Percentiles rank a stretch among this genome's conserved stretches.
Evolutionary conservation across 495 filamentous ascomycete species (phyloP).

Genomic region (Neurospora sp.): DNA sequence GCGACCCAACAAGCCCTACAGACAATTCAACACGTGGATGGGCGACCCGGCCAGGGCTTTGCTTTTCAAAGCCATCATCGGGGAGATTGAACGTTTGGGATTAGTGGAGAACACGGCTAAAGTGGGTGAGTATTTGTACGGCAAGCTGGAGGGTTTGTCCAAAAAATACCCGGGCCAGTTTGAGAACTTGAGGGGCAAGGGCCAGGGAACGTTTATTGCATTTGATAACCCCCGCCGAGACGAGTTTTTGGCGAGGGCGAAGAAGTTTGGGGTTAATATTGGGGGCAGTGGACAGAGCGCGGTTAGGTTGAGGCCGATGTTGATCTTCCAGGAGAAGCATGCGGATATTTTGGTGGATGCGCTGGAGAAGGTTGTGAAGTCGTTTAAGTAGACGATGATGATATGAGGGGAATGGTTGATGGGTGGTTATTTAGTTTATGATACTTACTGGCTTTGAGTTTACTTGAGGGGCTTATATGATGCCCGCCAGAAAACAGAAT

Average conservation of each 20-base stretch:
- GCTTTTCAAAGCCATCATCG: slow-evolving; percentile 84
- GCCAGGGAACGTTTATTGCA: slow-evolving; percentile 93
- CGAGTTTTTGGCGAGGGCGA: slow-evolving; percentile 70
- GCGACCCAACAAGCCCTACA: slow-evolving; percentile 96
- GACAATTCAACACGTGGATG: slow-evolving; percentile 99
- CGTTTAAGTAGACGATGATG: slow-evolving; percentile 7
- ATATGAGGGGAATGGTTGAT: not conserved
- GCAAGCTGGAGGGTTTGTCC: slow-evolving; percentile 56
- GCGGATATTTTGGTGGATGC: slow-evolving; percentile 47
- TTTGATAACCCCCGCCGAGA: slow-evolving; percentile 86
- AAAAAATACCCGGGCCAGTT: slow-evolving; percentile 73
- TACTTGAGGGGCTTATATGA: not conserved
- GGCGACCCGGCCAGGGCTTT: slow-evolving; percentile 86
- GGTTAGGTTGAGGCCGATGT: slow-evolving; percentile 84
- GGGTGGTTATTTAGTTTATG: not conserved
- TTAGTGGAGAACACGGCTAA: slow-evolving; percentile 72
- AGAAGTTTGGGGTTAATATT: slow-evolving; percentile 83
- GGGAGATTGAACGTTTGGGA: slow-evolving; percentile 72
- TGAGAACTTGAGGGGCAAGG: slow-evolving; percentile 83
- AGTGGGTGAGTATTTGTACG: slow-evolving; percentile 77
- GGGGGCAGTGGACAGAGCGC: slow-evolving; percentile 75
- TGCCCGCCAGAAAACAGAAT: not conserved
- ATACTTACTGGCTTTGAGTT: not conserved
- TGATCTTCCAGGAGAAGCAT: slow-evolving; percentile 92
- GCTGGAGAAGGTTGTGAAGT: slow-evolving; percentile 65